These are phyloP conservation scores for Phaeophleospora eucalypticola DNA, from an alignment of 2,329 filamentous ascomycete genomes.

Conservation along the genomic window DNA sequence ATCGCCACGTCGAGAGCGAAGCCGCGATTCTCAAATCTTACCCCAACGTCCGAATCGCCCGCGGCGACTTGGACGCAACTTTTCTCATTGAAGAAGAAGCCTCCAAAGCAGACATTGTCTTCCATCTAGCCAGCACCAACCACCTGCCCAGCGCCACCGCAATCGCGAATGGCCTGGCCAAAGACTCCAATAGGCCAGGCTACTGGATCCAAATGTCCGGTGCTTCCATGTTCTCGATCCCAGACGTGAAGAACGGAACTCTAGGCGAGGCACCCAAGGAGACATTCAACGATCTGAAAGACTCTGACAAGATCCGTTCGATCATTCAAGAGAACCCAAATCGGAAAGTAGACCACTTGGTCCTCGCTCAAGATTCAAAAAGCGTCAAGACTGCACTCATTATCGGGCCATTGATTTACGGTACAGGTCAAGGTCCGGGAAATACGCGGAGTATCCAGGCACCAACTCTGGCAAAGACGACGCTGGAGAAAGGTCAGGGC, in stretches of 20 bases:
- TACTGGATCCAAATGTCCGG: conserved; percentile 49
- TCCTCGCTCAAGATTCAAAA: conserved; percentile 43
- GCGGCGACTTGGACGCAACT: conserved; percentile 12
- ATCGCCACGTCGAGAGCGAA: conserved; percentile 7
- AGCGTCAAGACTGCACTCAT: conserved; percentile 58
- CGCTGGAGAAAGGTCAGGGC: conserved; percentile 45
- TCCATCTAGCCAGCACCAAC: conserved; percentile 9
- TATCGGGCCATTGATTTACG: conserved; percentile 62
- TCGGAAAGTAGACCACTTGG: conserved; percentile 62
- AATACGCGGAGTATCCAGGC: conserved; percentile 54
- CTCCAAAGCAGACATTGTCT: conserved; percentile 9
- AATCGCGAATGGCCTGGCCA: conserved; percentile 1
- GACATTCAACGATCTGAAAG: conserved; percentile 49
- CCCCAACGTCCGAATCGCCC: conserved; percentile 6
- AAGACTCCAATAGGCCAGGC: conserved; percentile 3
- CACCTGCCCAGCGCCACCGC: conserved; percentile 5
- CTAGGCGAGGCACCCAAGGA: conserved; percentile 45
- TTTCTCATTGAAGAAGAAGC: conserved; percentile 6
- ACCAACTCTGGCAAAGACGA: conserved; percentile 47
- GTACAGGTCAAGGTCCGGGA: conserved; percentile 46
- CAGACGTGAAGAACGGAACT: conserved; percentile 42
- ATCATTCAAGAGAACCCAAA: conserved; percentile 7
- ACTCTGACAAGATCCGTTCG: conserved; percentile 1
- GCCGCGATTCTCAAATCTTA: conserved; percentile 7
- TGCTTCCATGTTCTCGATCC: conserved; percentile 50